phyloP scores from a whole-genome alignment of 1,284 basidiomycete genomes.

The Ustilago trichophora region DNA sequence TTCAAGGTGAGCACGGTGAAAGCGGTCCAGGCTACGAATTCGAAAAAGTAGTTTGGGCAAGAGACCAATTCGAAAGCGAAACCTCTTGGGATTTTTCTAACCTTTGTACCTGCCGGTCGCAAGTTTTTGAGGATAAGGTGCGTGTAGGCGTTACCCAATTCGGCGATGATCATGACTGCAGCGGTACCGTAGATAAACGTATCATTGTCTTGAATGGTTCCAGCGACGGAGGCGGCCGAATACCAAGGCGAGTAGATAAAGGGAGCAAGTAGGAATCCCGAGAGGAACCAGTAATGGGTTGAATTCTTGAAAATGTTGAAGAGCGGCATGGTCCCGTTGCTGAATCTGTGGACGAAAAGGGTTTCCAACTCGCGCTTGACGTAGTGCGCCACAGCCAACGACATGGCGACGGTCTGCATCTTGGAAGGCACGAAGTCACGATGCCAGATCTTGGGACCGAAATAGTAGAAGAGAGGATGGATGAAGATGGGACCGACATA shows the following conservation, averaged over 20 bases:
- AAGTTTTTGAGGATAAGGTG: constrained; percentile 85
- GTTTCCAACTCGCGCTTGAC: constrained; percentile 93
- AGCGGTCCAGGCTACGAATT: constrained; percentile 78
- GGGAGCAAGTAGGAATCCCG: constrained; percentile 70
- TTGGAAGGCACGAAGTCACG: constrained; percentile 75
- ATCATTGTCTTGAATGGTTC: constrained; percentile 76
- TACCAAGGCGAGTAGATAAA: constrained; percentile 66
- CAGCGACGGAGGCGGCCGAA: constrained; percentile 77
- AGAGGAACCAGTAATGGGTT: constrained; percentile 73
- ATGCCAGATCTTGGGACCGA: constrained; percentile 75
- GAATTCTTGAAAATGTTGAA: constrained; percentile 85
- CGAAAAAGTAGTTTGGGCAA: constrained; percentile 96
- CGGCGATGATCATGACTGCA: constrained; percentile 78
- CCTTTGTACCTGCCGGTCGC: constrained; percentile 81
- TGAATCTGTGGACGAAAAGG: constrained; percentile 83
- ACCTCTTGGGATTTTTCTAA: constrained; percentile 82
- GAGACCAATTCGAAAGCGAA: constrained; percentile 83
- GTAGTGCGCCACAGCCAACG: constrained; percentile 85
- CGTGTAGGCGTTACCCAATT: constrained; percentile 85
- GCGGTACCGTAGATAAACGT: constrained; percentile 76
- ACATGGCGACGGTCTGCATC: constrained; percentile 84
- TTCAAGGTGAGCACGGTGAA: constrained; percentile 77
- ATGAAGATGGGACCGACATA: constrained; percentile 83
- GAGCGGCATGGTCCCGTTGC: constrained; percentile 90
- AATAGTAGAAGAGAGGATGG: constrained; percentile 85